Base-by-base conservation (phyloP, 2,329 filamentous ascomycete genomes). In the Alternaria metachromatica region DNA sequence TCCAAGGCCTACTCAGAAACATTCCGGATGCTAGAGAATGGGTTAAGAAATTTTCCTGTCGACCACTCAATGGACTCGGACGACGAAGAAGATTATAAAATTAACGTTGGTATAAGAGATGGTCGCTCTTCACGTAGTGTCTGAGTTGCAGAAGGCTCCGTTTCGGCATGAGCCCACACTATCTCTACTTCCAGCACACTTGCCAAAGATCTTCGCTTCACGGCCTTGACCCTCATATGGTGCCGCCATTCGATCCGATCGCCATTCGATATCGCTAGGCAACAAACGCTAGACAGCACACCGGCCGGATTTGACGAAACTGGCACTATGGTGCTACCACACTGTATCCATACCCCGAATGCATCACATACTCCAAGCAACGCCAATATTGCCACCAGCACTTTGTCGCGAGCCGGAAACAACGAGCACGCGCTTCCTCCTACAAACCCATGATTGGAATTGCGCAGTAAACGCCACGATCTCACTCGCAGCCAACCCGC, bases 1-100 rank as follows among this genome's bases (percentile, higher is more conserved):
- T 78, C 76, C 0, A 68, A 70, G 21, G 65, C 64, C 3, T 78
- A 78, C 33, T 51, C 63, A 13, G 65, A 77, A 23, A 74, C 73
- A 7, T 72, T 78, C 20, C 58, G 66, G 20, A 72, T 76, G 74
- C 62, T 78, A 10, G 71, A 78, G 20, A 66, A 59, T 20, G 62
- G 63, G 4, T 57, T 78, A 5, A 41, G 49, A 11, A 60, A 62
- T 11, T 78, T 68, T 44, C 75, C 75, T 21, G 30, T 55, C 41
- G 60, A 54, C 12, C 28, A 53, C 18, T 18, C 58, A 18, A 55
- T 62, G 21, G 25, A 53, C 13, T 41, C 25, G 6, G 55, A 59
- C 6, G 60, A 62, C 10, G 45, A 62, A 10, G 55, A 59, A 25
- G 60, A 58, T 30, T 33, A 30, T 6, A 62, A 54, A 13, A 48